phyloP scores from a whole-genome alignment of 768 basidiomycete genomes.

The Saitozyma sp. region DNA sequence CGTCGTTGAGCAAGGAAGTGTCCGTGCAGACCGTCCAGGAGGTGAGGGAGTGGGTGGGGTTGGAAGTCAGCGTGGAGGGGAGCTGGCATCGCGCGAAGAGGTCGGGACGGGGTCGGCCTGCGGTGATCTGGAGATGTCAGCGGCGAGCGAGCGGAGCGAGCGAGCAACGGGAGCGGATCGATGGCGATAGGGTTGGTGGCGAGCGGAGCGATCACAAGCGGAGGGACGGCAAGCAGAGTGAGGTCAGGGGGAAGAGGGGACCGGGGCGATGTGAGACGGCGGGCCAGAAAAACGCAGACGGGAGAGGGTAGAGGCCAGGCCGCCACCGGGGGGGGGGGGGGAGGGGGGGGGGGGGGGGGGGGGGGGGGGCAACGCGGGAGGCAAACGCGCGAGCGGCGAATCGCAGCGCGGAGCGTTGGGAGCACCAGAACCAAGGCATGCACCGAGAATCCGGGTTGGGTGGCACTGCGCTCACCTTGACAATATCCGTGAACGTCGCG shows the following conservation, averaged over 20 bases:
- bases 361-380: too few relatives aligned
- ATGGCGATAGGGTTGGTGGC: too few relatives aligned
- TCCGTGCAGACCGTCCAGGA: conserved; percentile 46
- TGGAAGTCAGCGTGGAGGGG: conserved; percentile 35
- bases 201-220: too few relatives aligned
- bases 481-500: conserved; percentile 47
- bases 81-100: conserved; percentile 47
- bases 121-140: conserved; percentile 36
- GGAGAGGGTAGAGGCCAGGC: neutral
- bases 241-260: too few relatives aligned
- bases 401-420: too few relatives aligned
- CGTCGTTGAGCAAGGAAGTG: conserved; percentile 42
- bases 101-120: conserved; percentile 50
- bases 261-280: too few relatives aligned
- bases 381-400: too few relatives aligned
- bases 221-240: too few relatives aligned
- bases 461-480: conserved; percentile 32
- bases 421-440: neutral
- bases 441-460: neutral
- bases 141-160: neutral
- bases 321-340: too few relatives aligned
- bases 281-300: neutral
- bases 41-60: conserved; percentile 45
- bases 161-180: neutral
- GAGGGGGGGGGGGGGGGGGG: too few relatives aligned